A percentile compares a stretch with the other conserved stretches of the same genome.
These are phyloP conservation scores for Tulasnella sp. DNA, from an alignment of 768 basidiomycete genomes.

Conservation along the genomic window DNA sequence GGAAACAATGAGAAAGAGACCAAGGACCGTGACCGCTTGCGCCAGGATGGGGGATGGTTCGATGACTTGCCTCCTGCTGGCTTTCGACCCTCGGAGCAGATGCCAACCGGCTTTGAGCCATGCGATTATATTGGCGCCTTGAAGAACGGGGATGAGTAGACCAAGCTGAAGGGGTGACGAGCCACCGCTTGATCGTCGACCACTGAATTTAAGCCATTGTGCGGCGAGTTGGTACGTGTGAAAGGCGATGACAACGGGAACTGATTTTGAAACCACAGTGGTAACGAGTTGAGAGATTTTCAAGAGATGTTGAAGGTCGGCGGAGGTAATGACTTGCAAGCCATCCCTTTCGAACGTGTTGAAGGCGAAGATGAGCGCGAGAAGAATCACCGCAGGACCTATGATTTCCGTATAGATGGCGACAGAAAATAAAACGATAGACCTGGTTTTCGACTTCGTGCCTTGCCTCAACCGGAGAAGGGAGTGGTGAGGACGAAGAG, in stretches of 20 bases:
- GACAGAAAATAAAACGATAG: background rate
- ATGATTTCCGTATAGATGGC: background rate
- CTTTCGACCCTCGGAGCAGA: background rate
- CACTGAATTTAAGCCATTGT: constrained; percentile 1
- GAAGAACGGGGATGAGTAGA: constrained; percentile 4
- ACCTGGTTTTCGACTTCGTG: background rate
- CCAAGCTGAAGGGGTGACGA: constrained; percentile 8
- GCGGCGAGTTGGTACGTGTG: constrained; percentile 9
- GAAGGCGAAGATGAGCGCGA: background rate
- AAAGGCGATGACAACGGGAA: background rate
- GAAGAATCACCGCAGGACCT: background rate
- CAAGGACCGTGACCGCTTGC: constrained; percentile 6
- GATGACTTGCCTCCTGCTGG: background rate
- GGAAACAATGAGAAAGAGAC: constrained; percentile 2
- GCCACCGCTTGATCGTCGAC: background rate
- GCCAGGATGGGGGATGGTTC: background rate
- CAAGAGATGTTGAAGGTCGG: constrained; percentile 10
- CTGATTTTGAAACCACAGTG: constrained; percentile 11
- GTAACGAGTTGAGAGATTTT: constrained; percentile 9
- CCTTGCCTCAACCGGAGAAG: background rate
- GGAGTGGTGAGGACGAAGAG: background rate
- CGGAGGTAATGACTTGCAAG: background rate
- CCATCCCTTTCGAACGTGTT: constrained; percentile 3
- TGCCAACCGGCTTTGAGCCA: constrained; percentile 11
- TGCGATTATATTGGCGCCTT: background rate